Evolutionary conservation across 345 rosid genomes (phyloP).

Genomic region (Adansonia digitata): DNA sequence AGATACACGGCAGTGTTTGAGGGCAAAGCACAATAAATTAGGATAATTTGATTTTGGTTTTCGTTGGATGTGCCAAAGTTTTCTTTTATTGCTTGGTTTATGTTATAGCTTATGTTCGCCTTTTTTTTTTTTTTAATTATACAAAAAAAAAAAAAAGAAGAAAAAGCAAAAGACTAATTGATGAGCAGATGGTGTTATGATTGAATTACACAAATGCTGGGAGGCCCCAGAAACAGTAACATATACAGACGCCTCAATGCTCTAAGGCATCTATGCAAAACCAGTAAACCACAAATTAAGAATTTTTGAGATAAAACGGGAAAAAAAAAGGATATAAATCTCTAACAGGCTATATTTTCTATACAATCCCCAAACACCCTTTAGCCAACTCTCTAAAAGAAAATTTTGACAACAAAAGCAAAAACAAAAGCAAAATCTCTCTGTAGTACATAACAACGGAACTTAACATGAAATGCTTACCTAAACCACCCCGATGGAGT

Average conservation of each 20-base stretch:
- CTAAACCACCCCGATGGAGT: not conserved
- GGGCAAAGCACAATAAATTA: too few species aligned
- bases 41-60: too few species aligned
- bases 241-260: conserved; percentile 19
- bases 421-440: not conserved
- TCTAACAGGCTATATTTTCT: conserved; percentile 1
- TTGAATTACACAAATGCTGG: conserved; percentile 9
- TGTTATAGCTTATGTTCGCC: too few species aligned
- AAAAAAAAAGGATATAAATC: not conserved
- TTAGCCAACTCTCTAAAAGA: not conserved
- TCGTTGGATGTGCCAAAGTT: too few species aligned
- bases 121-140: too few species aligned
- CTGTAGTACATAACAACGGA: conserved; percentile 21
- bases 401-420: not conserved
- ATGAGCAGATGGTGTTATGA: not conserved
- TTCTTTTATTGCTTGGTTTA: too few species aligned
- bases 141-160: too few species aligned
- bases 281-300: not conserved
- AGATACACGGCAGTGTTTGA: too few species aligned
- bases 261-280: conserved; percentile 11
- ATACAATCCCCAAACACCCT: not conserved
- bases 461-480: conserved; percentile 15
- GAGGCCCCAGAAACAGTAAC: not conserved
- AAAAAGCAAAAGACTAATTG: not conserved
- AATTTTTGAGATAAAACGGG: not conserved